Percentiles rank a stretch among this genome's conserved stretches.
These are phyloP conservation scores for Aspergillus sp. DNA, from an alignment of 2,329 filamentous ascomycete genomes.

Conservation along the genomic window DNA sequence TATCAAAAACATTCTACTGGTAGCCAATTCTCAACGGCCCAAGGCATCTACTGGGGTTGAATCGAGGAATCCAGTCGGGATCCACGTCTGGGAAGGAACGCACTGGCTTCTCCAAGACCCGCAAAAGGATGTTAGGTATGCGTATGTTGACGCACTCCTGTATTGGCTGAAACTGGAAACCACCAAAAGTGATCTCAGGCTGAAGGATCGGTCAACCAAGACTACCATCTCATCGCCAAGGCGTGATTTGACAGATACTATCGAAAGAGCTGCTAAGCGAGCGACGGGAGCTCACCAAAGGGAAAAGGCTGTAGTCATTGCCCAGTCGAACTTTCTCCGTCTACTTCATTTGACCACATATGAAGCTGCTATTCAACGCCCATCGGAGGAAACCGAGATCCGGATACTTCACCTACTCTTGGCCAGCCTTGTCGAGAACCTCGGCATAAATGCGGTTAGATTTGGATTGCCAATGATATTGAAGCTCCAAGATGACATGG, in stretches of 20 bases:
- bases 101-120: slow-evolving; percentile 86
- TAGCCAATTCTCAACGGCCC: slow-evolving; percentile 70
- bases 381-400: slow-evolving; percentile 72
- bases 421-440: slow-evolving; percentile 67
- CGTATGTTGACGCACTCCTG: slow-evolving; percentile 79
- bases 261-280: slow-evolving; percentile 54
- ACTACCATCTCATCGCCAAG: slow-evolving; percentile 44
- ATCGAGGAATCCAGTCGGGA: slow-evolving; percentile 70
- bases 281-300: slow-evolving; percentile 61
- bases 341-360: slow-evolving; percentile 86
- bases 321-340: slow-evolving; percentile 70
- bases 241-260: slow-evolving; percentile 41
- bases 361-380: slow-evolving; percentile 75
- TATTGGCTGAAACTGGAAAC: slow-evolving; percentile 87
- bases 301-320: slow-evolving; percentile 57
- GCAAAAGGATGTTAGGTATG: slow-evolving; percentile 74
- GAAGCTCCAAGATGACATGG: slow-evolving; percentile 79
- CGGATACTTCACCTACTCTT: slow-evolving; percentile 76
- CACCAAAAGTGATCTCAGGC: slow-evolving; percentile 62
- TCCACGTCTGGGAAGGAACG: slow-evolving; percentile 92
- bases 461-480: slow-evolving; percentile 86
- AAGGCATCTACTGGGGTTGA: slow-evolving; percentile 62
- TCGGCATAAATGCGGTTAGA: slow-evolving; percentile 79
- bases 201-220: slow-evolving; percentile 58
- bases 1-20: slow-evolving; percentile 77